Percentiles rank a stretch among this genome's conserved stretches.
Evolutionary conservation across 78 protist species (phyloP).

Genomic region (Anaeramoeba ignava): DNA sequence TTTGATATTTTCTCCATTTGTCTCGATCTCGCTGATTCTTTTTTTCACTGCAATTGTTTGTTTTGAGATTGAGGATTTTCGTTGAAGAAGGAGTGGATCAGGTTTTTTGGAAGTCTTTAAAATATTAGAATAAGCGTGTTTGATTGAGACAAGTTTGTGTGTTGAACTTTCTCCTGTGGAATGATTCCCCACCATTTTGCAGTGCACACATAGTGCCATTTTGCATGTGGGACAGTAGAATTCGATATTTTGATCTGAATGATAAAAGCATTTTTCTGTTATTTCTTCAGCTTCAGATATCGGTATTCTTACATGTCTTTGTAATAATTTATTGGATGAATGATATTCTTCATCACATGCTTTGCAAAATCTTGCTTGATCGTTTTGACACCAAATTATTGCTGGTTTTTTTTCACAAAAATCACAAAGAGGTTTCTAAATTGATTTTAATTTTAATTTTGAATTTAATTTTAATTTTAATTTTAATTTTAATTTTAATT

Average conservation of each 20-base stretch:
- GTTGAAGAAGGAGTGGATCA: too few relatives aligned
- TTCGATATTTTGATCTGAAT: slow-evolving; percentile 16
- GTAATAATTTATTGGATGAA: slow-evolving; percentile 5
- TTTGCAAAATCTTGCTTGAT: slow-evolving; percentile 14
- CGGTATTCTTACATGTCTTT: slow-evolving; percentile 21
- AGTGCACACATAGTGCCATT: slow-evolving; percentile 33
- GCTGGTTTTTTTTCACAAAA: slow-evolving; percentile 10
- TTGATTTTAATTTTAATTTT: too few relatives aligned
- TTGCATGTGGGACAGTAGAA: slow-evolving; percentile 24
- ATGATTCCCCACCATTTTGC: slow-evolving; percentile 47
- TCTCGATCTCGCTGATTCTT: too few relatives aligned
- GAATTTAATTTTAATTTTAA: too few relatives aligned
- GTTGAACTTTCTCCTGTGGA: slow-evolving; percentile 19
- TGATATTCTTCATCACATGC: slow-evolving; percentile 24
- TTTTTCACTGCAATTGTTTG: too few relatives aligned
- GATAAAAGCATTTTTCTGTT: slow-evolving; percentile 20
- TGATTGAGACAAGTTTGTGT: slow-evolving; percentile 24
- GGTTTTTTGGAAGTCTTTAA: too few relatives aligned
- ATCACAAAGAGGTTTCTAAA: too few relatives aligned
- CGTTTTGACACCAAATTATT: slow-evolving; percentile 16
- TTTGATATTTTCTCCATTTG: too few relatives aligned
- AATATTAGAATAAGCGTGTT: slow-evolving; percentile 8
- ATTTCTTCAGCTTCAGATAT: slow-evolving; percentile 4
- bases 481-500: too few relatives aligned
- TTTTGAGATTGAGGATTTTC: too few relatives aligned